Base-by-base conservation (phyloP, 2,329 filamentous ascomycete genomes). In the Claviceps citrina region DNA sequence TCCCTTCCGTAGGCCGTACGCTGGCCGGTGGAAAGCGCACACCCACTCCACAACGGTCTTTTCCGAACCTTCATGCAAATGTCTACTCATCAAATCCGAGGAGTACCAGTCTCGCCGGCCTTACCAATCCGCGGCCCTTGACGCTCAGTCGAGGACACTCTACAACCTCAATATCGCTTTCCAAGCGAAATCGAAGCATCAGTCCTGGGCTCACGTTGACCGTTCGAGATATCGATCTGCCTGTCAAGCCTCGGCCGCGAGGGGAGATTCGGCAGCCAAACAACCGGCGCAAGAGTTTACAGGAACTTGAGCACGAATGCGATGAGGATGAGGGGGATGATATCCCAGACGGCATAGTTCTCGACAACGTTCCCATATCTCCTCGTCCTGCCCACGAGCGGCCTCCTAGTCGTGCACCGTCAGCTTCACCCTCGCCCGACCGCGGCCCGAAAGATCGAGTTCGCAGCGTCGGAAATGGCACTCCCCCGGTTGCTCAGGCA, bases 301-400 rank as follows among this genome's bases (percentile, higher is more conserved):
- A 77, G 44, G 76, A 87, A 51, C 65, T 85, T 39, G 84, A 91
- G 54, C 72, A 74, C 40, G 83, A 89, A 53, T 87, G 72, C 45
- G 77, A 84, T 49, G 75, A 80, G 38, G 81, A 87, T 48, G 80
- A 86, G 40, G 78, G 75, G 39, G 79, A 78, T 40, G 81, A 86
- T 51, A 78, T 91, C 24, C 84, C 84, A 0, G 82, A 87, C 20
- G 82, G 84, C 40, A 71, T 83, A 19, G 70, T 86, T 39, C 71
- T 91, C 35, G 82, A 84, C 60, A 91, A 91, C 47, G 78, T 91
- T 2, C 84, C 84, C 5, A 75, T 91, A 34, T 87, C 83, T 0
- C 84, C 84, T n/a, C 68, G 76, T 2, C 76, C 75, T 2, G 63
- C 64, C 1, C 63, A 63, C 19, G 73, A 78, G 45, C 66, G 76